phyloP scores from a whole-genome alignment of 805 yeast genomes.

The Kluyveromyces starmeri region DNA sequence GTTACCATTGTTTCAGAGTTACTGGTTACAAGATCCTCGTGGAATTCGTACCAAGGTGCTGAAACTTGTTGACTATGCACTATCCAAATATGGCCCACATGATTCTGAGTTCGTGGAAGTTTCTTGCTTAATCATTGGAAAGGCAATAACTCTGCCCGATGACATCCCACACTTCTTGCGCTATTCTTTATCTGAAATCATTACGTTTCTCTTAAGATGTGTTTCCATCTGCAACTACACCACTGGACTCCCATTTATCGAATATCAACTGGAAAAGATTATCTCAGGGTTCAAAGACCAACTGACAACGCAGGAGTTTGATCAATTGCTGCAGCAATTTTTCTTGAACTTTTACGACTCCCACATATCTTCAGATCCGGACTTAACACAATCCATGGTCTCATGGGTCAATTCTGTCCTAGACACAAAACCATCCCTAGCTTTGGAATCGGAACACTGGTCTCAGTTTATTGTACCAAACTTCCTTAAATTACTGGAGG shows the following conservation, averaged over 20 bases:
- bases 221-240: conserved; percentile 19
- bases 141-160: conserved; percentile 19
- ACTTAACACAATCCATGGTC: conserved; percentile 43
- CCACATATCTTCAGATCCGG: conserved; percentile 45
- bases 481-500: conserved; percentile 25
- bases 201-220: conserved; percentile 20
- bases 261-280: conserved; percentile 37
- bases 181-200: conserved; percentile 22
- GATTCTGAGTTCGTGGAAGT: conserved; percentile 51
- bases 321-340: conserved; percentile 31
- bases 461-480: conserved; percentile 22
- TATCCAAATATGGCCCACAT: conserved; percentile 29
- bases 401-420: conserved; percentile 43
- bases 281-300: conserved; percentile 31
- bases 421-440: conserved; percentile 40
- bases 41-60: conserved; percentile 38
- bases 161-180: conserved; percentile 26
- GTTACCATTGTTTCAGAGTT: conserved; percentile 26
- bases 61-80: conserved; percentile 33
- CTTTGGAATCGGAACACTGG: conserved; percentile 30
- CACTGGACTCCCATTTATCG: conserved; percentile 36
- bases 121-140: conserved; percentile 48
- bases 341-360: conserved; percentile 30
- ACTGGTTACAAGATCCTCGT: conserved; percentile 44
- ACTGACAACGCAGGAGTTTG: conserved; percentile 28